Base-by-base conservation (phyloP, 192 early-diverging fungal genomes). In the Lobulomyces angularis region DNA sequence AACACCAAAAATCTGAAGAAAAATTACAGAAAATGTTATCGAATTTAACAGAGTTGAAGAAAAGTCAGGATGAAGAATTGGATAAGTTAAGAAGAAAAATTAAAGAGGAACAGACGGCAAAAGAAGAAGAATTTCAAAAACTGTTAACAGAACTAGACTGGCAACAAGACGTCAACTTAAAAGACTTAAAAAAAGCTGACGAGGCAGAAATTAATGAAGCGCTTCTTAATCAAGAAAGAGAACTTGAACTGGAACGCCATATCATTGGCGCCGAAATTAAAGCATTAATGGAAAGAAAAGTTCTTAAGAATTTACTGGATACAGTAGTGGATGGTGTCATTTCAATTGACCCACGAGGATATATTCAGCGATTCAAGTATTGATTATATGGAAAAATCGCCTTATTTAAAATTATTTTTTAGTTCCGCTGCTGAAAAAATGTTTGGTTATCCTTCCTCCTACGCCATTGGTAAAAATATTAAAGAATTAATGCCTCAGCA, bases 361-460 rank as follows among this genome's bases (percentile, higher is more conserved):
- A 29, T 19, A 50, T 50, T 14, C 3, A 50, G 16, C 14, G 48
- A n/a, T 50, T 50, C 45, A 46, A 46, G 45, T 46, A 33, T 5
- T 2, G 7, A 17, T 5, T n/a, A 12, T 12, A 14, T 32, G 5
- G 24, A 5, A 37, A 38, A 46, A n/a, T n/a, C n/a, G n/a, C n/a
- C n/a, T n/a, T n/a, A n/a, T n/a, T n/a, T n/a, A n/a, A n/a, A n/a
- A n/a, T n/a, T n/a, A n/a, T n/a, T n/a, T 33, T 3, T 6, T 50
- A 50, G 46, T 27, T 22, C 34, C 35, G 48, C 48, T 9, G 48
- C 48, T 23, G 48, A 50, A 49, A 31, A 37, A 17, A 50, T 50
- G 48, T 50, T 50, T 50, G 48, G 48, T 5, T 50, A 50, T 35
- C 25, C 38, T 3, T 38, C 48, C 11, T n/a, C 26, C 4, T 38